These are phyloP conservation scores for Mycena indigotica DNA, from an alignment of 768 basidiomycete species.

Conservation along the genomic window DNA sequence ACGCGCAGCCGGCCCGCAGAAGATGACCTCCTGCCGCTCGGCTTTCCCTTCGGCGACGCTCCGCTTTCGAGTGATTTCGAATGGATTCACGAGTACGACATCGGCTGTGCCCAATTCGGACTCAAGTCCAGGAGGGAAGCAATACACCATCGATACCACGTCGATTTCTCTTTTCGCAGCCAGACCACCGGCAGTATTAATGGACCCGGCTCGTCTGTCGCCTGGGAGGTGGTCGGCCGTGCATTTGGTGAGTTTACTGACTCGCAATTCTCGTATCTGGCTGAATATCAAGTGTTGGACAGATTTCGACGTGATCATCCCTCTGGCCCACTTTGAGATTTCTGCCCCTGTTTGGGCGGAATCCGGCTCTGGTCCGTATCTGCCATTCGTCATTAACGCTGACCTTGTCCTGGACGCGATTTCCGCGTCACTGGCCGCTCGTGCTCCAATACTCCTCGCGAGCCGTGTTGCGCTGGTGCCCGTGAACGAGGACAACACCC, in stretches of 20 bases:
- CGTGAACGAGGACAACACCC: not conserved
- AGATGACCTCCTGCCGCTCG: conserved; percentile 8
- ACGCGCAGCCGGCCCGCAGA: too few relatives aligned
- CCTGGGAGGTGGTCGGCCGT: conserved; percentile 3
- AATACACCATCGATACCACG: conserved; percentile 1
- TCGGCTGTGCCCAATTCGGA: not conserved
- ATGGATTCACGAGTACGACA: conserved; percentile 13
- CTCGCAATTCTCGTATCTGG: not conserved
- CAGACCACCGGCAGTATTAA: conserved; percentile 5
- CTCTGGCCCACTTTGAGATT: conserved; percentile 13
- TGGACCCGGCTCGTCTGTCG: conserved; percentile 9
- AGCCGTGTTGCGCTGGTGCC: not conserved
- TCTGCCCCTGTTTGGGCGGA: not conserved
- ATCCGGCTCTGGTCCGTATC: not conserved
- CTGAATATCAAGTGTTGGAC: not conserved
- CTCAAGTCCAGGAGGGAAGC: not conserved
- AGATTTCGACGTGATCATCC: not conserved
- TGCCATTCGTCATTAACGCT: conserved; percentile 7
- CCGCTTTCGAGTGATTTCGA: not conserved
- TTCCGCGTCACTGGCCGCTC: conserved; percentile 4
- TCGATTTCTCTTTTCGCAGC: conserved; percentile 6
- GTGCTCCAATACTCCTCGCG: conserved; percentile 4
- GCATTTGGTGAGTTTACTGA: not conserved
- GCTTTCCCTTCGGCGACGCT: conserved; percentile 13
- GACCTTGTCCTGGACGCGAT: conserved; percentile 14